Percentiles rank a stretch among this genome's conserved stretches.
Conservation (phyloP, 2,329 filamentous ascomycete genomes). For the Penicillium hesseltinei region DNA sequence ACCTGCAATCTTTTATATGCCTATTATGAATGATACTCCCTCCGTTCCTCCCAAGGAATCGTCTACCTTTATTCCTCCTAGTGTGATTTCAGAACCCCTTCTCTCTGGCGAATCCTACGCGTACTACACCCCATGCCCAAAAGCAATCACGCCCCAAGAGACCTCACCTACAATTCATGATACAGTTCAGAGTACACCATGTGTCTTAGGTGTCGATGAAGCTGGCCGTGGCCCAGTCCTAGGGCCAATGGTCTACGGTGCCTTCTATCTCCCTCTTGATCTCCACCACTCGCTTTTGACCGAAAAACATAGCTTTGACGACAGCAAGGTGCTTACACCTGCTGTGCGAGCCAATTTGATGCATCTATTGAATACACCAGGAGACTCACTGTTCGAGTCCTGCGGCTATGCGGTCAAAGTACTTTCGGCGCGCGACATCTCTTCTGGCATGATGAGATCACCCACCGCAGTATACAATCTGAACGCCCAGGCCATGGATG, state of each 20-base stretch:
- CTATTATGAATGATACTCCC: constrained; percentile 32
- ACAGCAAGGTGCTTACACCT: constrained; percentile 87
- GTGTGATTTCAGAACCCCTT: constrained; percentile 58
- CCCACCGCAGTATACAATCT: constrained; percentile 69
- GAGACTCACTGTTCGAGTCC: constrained; percentile 55
- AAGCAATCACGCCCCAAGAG: constrained; percentile 53
- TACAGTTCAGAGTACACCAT: constrained; percentile 53
- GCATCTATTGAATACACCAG: constrained; percentile 67
- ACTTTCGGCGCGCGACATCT: constrained; percentile 81
- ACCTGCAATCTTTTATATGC: neutral
- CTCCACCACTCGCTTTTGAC: constrained; percentile 71
- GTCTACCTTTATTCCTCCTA: constrained; percentile 64
- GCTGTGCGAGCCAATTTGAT: constrained; percentile 72
- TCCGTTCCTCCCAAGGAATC: constrained; percentile 32
- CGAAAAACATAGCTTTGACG: constrained; percentile 80
- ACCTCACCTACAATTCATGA: constrained; percentile 27
- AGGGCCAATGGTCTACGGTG: constrained; percentile 67
- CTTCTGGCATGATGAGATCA: constrained; percentile 69
- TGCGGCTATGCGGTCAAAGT: constrained; percentile 83
- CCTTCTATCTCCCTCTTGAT: constrained; percentile 69
- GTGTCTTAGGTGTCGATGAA: constrained; percentile 87
- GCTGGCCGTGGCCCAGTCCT: constrained; percentile 92
- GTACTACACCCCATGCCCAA: constrained; percentile 68
- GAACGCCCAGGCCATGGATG: constrained; percentile 93
- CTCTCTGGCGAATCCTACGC: constrained; percentile 67